phyloP scores from a whole-genome alignment of 2,329 filamentous ascomycete species.

The Cryphonectria carpinicola region DNA sequence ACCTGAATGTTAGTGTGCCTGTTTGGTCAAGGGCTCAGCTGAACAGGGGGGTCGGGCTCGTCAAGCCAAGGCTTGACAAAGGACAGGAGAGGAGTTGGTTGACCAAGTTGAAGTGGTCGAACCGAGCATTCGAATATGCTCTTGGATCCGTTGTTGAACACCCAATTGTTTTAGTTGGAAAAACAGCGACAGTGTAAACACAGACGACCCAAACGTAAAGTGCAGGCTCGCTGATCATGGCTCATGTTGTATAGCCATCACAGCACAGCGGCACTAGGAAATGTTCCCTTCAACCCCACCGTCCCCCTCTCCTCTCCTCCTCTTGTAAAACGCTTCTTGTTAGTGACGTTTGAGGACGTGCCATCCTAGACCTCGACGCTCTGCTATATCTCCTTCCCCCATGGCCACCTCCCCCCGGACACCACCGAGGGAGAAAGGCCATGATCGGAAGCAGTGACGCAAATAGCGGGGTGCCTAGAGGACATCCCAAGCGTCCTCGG shows the following conservation, averaged over 20 bases:
- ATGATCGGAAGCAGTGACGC: not conserved
- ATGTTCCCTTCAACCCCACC: constrained; percentile 33
- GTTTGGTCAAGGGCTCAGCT: not conserved
- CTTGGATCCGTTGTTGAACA: constrained; percentile 78
- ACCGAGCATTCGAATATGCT: constrained; percentile 49
- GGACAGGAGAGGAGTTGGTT: constrained; percentile 45
- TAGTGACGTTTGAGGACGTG: not conserved
- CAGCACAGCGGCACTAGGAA: constrained; percentile 38
- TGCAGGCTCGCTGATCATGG: constrained; percentile 50
- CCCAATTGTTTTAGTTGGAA: constrained; percentile 81
- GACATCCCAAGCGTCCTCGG: constrained; percentile 94
- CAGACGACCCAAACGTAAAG: constrained; percentile 65
- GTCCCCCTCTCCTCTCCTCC: not conserved
- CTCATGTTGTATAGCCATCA: constrained; percentile 75
- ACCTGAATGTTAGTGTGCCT: not conserved
- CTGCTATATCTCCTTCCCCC: not conserved
- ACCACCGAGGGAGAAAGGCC: not conserved
- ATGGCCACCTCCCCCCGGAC: not conserved
- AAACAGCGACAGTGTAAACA: constrained; percentile 76
- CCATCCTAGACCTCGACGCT: not conserved
- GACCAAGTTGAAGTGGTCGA: constrained; percentile 70
- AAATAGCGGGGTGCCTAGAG: constrained; percentile 53
- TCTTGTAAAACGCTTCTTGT: constrained; percentile 13
- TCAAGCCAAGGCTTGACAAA: constrained; percentile 19
- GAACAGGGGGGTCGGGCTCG: not conserved